phyloP scores from a whole-genome alignment of 768 basidiomycete species.

The Filobasidium floriforme region DNA sequence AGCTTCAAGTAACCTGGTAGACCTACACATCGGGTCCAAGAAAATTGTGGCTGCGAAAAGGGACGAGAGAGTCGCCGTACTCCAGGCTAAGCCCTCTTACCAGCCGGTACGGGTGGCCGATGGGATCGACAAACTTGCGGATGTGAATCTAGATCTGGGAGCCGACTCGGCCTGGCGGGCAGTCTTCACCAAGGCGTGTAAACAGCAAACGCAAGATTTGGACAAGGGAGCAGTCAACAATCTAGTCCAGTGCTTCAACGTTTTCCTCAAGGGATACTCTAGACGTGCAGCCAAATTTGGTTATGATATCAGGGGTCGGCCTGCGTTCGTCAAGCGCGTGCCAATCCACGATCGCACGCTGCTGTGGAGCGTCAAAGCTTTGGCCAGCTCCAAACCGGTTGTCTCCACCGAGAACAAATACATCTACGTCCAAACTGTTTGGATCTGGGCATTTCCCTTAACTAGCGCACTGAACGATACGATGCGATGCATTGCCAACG shows the following conservation, averaged over 20 bases:
- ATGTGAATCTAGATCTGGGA: no score
- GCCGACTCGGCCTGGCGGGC: neutral
- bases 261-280: neutral
- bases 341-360: neutral
- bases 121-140: no score
- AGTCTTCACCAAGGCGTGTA: slow-evolving; percentile 1
- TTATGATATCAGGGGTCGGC: neutral
- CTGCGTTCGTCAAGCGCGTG: neutral
- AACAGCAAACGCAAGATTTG: neutral
- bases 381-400: neutral
- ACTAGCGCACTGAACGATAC: neutral
- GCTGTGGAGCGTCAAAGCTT: neutral
- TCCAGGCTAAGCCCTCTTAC: no score
- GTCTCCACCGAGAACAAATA: neutral
- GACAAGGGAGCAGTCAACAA: neutral
- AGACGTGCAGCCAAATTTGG: neutral
- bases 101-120: no score
- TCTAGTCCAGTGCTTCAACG: neutral
- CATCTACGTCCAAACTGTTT: neutral
- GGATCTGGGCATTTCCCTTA: slow-evolving; percentile 7
- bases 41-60: no score
- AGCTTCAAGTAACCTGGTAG: no score
- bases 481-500: neutral
- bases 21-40: no score
- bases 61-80: no score